Evolutionary conservation across 257 asterid genomes (phyloP).

Genomic region (Ilex aquifolium): DNA sequence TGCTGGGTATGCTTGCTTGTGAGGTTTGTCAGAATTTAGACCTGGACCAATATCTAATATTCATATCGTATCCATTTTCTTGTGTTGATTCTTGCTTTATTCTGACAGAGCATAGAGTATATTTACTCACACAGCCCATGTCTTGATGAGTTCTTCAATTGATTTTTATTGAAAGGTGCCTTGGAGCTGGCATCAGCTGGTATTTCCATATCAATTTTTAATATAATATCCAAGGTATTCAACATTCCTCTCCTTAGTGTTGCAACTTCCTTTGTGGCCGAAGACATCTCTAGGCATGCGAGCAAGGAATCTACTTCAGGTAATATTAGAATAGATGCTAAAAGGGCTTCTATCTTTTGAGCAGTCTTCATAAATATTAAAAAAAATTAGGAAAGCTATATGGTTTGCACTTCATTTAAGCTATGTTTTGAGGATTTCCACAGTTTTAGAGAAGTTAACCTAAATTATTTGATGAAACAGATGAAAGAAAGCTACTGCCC

Average conservation of each 20-base stretch:
- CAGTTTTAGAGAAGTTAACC: neutral
- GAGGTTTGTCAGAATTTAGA: too few species aligned
- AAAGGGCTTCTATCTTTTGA: neutral
- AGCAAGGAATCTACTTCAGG: slow-evolving; percentile 21
- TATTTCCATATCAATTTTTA: slow-evolving; percentile 36
- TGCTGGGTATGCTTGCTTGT: too few species aligned
- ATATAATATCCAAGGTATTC: slow-evolving; percentile 41
- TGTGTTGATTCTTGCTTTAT: neutral
- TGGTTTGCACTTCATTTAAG: neutral
- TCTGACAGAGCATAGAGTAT: neutral
- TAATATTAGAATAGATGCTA: slow-evolving; percentile 5
- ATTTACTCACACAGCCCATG: too few species aligned
- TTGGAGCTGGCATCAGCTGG: slow-evolving; percentile 47
- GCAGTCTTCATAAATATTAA: neutral
- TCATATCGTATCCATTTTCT: neutral
- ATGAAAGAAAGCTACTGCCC: slow-evolving; percentile 30
- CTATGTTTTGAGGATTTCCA: neutral
- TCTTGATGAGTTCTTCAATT: slow-evolving; percentile 7
- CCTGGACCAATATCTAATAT: too few species aligned
- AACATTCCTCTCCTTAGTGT: slow-evolving; percentile 45
- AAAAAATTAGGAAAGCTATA: neutral
- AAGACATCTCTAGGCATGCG: slow-evolving; percentile 34
- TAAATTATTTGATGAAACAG: slow-evolving; percentile 12
- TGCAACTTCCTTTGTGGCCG: slow-evolving; percentile 46
- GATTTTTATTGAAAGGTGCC: slow-evolving; percentile 23